Conservation (phyloP, 1,284 basidiomycete genomes). For the Ceratobasidium sp. region DNA sequence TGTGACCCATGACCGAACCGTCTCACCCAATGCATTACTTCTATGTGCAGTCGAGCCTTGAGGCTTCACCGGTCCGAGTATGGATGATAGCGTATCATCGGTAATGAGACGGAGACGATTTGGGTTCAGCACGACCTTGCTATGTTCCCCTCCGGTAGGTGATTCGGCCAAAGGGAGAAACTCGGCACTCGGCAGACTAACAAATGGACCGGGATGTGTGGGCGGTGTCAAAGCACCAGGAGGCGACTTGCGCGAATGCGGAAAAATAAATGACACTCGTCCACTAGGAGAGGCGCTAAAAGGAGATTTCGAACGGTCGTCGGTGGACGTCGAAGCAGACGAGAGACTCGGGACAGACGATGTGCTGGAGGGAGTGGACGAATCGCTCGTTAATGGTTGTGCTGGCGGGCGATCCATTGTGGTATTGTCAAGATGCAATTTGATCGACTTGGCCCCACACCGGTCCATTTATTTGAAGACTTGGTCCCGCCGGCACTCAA, state of each 20-base stretch:
- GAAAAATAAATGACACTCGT: slow-evolving; percentile 20
- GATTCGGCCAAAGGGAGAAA: not conserved
- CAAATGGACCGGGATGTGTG: not conserved
- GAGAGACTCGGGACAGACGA: slow-evolving; percentile 6
- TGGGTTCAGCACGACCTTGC: not conserved
- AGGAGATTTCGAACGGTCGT: not conserved
- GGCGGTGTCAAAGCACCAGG: not conserved
- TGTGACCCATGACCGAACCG: not conserved
- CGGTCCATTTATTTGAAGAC: too few species aligned
- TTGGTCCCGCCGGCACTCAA: too few species aligned
- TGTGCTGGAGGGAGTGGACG: not conserved
- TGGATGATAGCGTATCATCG: not conserved
- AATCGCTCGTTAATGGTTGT: not conserved
- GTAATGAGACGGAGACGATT: slow-evolving; percentile 12
- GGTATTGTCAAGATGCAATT: too few species aligned
- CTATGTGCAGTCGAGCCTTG: slow-evolving; percentile 2
- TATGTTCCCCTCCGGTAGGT: not conserved
- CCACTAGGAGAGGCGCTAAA: slow-evolving; percentile 17
- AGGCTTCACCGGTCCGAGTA: not conserved
- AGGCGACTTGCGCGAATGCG: not conserved
- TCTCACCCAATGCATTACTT: not conserved
- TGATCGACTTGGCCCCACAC: too few species aligned
- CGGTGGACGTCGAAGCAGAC: not conserved
- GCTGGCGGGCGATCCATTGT: slow-evolving; percentile 9
- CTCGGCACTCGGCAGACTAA: not conserved